Evolutionary conservation across 345 rosid species (phyloP).

Genomic region (Syzygium jambos): DNA sequence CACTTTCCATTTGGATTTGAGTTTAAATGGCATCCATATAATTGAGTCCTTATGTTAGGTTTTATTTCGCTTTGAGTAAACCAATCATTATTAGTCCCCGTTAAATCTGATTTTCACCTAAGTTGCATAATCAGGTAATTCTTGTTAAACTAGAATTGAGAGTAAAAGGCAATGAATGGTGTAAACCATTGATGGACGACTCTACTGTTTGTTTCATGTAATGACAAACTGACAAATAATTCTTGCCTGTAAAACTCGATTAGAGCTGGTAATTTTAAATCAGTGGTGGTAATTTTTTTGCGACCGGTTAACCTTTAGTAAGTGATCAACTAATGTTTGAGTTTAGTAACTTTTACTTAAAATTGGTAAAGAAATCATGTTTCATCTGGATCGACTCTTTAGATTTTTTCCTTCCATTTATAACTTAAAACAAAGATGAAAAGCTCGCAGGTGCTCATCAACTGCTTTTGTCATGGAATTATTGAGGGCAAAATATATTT

Average conservation of each 20-base stretch:
- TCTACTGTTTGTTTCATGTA: not conserved
- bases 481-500: not conserved
- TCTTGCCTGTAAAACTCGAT: not conserved
- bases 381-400: not conserved
- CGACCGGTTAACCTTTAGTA: not conserved
- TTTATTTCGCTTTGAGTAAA: not conserved
- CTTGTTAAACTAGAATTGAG: not conserved
- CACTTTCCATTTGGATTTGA: not conserved
- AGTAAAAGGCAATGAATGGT: not conserved
- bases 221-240: not conserved
- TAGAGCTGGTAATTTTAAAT: not conserved
- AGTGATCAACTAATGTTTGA: not conserved
- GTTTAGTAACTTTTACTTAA: too few species aligned
- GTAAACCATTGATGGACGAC: not conserved
- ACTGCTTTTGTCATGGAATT: not conserved
- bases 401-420: too few species aligned
- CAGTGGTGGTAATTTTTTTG: not conserved
- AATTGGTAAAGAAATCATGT: not conserved
- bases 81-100: not conserved
- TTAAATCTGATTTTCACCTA: not conserved
- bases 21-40: not conserved
- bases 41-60: not conserved
- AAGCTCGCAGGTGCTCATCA: not conserved
- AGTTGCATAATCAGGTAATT: not conserved
- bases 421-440: not conserved